phyloP scores from a whole-genome alignment of 305 asterid genomes.

The Coffea humblotiana region DNA sequence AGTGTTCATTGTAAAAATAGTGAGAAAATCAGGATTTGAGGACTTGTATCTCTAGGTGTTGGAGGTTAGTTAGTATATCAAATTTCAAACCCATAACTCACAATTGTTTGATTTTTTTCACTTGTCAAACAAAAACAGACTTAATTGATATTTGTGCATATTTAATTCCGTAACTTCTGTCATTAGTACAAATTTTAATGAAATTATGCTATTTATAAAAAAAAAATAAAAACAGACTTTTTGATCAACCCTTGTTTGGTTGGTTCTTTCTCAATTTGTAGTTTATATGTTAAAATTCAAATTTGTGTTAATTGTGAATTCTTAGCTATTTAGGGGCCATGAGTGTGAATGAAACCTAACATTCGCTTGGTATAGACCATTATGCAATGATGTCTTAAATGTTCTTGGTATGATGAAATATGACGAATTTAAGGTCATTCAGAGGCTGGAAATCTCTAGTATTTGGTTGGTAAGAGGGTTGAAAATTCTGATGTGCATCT shows the following conservation, averaged over 20 bases:
- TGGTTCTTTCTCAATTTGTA: background rate
- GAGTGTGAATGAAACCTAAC: background rate
- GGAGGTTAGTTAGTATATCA: background rate
- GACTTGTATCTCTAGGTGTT: background rate
- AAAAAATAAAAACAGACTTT: too few species aligned
- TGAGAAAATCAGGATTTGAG: background rate
- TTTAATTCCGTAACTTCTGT: too few species aligned
- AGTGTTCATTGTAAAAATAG: too few species aligned
- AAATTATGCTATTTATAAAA: too few species aligned
- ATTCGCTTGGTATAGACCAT: background rate
- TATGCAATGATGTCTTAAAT: background rate
- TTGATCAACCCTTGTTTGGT: too few species aligned
- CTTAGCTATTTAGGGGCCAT: background rate
- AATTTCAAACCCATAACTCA: background rate
- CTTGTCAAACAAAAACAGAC: background rate
- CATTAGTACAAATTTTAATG: too few species aligned
- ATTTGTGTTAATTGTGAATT: background rate
- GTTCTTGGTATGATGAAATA: background rate
- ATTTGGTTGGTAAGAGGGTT: slow-evolving; percentile 4
- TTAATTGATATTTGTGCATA: too few species aligned
- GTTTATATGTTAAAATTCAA: background rate
- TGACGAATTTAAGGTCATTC: background rate
- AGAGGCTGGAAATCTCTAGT: background rate
- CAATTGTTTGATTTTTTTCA: background rate
- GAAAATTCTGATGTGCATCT: background rate